Evolutionary conservation across 306 rosid genomes (phyloP), one percentile per base, ranked within the genome.

Genomic region (Nissolia schottii): DNA sequence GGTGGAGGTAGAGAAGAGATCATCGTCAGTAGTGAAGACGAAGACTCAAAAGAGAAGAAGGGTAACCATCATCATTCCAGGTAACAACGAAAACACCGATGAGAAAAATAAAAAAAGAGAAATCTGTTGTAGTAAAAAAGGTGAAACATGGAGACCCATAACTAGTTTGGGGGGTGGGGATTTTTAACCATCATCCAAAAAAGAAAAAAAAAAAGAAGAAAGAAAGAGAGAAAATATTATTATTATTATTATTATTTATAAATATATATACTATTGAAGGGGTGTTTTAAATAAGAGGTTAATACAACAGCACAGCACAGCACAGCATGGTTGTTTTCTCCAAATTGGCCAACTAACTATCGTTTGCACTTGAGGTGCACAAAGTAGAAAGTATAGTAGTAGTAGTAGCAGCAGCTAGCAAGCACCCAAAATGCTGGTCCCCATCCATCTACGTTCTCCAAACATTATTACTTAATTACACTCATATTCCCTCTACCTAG

Each of bases 291-390:
- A 56, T 65, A 60, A 73, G 66, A 54, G 70, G 74, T 37, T 37
- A 37, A 37, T 76, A n/a, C n/a, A n/a, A n/a, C n/a, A n/a, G n/a
- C n/a, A n/a, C n/a, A n/a, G n/a, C n/a, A n/a, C n/a, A n/a, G n/a
- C n/a, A n/a, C n/a, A n/a, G 25, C 54, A 57, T 56, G 19, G 31
- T 51, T 64, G 24, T 71, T 74, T 67, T 72, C 83, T 85, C 75
- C 45, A 82, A 80, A 80, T 77, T 80, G 60, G 84, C 81, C 77
- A 77, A 73, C 92, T 81, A 77, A 73, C 92, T 81, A 85, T 64
- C 71, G 56, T 84, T 77, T 62, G 84, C 64, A 78, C 85, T 81
- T 80, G 87, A 80, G 87, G 87, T 89, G 90, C 94, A 89, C 86
- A 53, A 81, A 31, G n/a, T n/a, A n/a, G n/a, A n/a, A n/a, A n/a